Base-by-base conservation (phyloP, 768 basidiomycete species). In the Termitomyces sp. region DNA sequence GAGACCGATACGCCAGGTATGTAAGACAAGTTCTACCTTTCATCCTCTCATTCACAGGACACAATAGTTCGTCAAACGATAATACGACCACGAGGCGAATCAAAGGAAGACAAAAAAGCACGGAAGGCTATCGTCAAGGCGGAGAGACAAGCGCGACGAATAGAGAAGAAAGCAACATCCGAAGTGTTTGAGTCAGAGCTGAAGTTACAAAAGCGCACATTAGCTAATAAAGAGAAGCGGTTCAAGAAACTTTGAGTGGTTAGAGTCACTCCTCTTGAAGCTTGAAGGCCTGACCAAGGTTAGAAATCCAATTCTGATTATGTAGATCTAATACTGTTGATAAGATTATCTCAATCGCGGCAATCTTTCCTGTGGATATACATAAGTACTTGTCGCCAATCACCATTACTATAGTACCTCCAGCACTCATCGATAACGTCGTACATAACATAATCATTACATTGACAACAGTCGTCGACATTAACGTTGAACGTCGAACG, bases 1-100 rank as follows among this genome's bases (percentile, higher is more conserved):
- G 66, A 71, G 15, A 66, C 63, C 9, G 61, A 62, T 38, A 62
- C 41, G 13, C 53, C 60, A 45, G 59, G 70, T 72, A 46, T 9
- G 64, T 23, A 16, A 23, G 31, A 50, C 10, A 36, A 31, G 20
- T 31, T 46, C 25, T n/a, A 43, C 18, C 13, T 27, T 4, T n/a
- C 13, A 18, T 16, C 7, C 18, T 40, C 12, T 25, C 31, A 36
- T 46, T 29, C 18, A 23, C 31, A 31, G 5, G 46, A 29, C 3
- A 33, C 44, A 22, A 11, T 39, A 61, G 60, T 40, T 27, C 60
- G 55, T 41, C 60, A 59, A 53, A 91, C 90, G 1, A 67, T 91
- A 53, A 73, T 80, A 10, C 82, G 97, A 32, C 75, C 86, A 0
- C 86, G 87, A 52, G 77, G 85, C 56, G 97, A 99, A 70, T 79